A percentile compares a stretch with the other conserved stretches of the same genome.
Evolutionary conservation across 1,284 basidiomycete genomes (phyloP).

Genomic region (Chalciporus sp.): DNA sequence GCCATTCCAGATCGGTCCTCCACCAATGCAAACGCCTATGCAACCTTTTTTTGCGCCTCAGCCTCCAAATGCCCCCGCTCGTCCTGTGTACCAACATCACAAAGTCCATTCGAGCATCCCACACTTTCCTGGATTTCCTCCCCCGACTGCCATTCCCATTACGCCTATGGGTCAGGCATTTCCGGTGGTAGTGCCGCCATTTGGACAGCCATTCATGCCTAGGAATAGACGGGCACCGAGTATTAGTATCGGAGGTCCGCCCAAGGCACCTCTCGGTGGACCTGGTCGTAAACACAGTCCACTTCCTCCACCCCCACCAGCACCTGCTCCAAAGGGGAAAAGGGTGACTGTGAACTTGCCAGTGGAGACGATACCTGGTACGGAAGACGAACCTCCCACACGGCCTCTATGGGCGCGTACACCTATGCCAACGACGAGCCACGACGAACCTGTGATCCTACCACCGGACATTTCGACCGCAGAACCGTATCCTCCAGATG

Average conservation of each 20-base stretch:
- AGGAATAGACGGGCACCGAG: slow-evolving; percentile 64
- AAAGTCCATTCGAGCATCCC: slow-evolving; percentile 58
- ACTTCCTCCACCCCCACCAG: slow-evolving; percentile 40
- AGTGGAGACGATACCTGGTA: slow-evolving; percentile 56
- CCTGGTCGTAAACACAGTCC: slow-evolving; percentile 74
- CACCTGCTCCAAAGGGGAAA: slow-evolving; percentile 54
- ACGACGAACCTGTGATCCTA: slow-evolving; percentile 39
- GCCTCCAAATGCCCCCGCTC: slow-evolving; percentile 51
- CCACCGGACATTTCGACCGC: slow-evolving; percentile 54
- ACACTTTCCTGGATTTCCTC: slow-evolving; percentile 57
- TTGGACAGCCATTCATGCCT: slow-evolving; percentile 53
- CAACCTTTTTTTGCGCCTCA: slow-evolving; percentile 59
- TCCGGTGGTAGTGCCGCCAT: slow-evolving; percentile 51
- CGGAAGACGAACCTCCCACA: slow-evolving; percentile 44
- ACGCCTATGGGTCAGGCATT: slow-evolving; percentile 65
- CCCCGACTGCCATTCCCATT: slow-evolving; percentile 56
- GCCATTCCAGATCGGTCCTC: slow-evolving; percentile 46
- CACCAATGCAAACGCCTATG: slow-evolving; percentile 67
- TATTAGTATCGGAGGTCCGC: slow-evolving; percentile 72
- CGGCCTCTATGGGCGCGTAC: slow-evolving; percentile 64
- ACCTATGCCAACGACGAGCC: slow-evolving; percentile 50
- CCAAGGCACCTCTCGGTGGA: slow-evolving; percentile 78
- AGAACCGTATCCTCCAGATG: slow-evolving; percentile 64
- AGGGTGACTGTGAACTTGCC: slow-evolving; percentile 74
- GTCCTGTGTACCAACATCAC: slow-evolving; percentile 54